Evolutionary conservation across 768 basidiomycete species (phyloP), one percentile per base, ranked within the genome.

Genomic region (Gloeophyllum trabeum): DNA sequence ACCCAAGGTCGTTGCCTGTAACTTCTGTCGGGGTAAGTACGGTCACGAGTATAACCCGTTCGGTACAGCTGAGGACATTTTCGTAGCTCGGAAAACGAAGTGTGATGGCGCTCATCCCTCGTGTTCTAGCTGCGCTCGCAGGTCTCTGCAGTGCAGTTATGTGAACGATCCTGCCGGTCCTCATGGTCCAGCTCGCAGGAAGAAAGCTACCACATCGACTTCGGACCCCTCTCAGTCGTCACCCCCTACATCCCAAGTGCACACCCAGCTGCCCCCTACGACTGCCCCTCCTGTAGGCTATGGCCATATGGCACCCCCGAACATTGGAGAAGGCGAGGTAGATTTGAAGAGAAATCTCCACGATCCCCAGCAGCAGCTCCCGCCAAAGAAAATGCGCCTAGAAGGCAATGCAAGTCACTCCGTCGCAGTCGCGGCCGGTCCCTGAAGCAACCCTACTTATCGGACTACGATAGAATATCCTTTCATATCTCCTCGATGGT

Each of bases 101-200:
- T 90, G 87, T 51, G 87, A 90, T 58, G 87, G 87, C 30, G 81
- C 71, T n/a, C 84, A 85, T 54, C 87, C 87, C 23, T 72, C 80
- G 21, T 90, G 87, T 57, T 77, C 81, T 42, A 87, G 85, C 61
- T 90, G 87, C 59, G 75, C 79, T 45, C 81, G 83, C 46, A 69
- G 87, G 49, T 72, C 74, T 34, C 67, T 89, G 55, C 67, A 72
- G 35, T 90, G 87, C 66, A 83, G 79, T 58, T 90, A 89, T 61
- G 80, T 81, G 32, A 82, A 88, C 53, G 83, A 86, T 49, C 63
- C 61, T 30, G 42, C 49, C 30, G 44, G 34, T n/a, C 47, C 50
- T 22, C 38, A 35, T 42, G 45, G 42, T 26, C 51, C 13, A 48
- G 49, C 44, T 42, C 49, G 39, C 51, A 53, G 10, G 50, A 50